phyloP scores from a whole-genome alignment of 352 stramenopile species.

The Phytophthora sp. region DNA sequence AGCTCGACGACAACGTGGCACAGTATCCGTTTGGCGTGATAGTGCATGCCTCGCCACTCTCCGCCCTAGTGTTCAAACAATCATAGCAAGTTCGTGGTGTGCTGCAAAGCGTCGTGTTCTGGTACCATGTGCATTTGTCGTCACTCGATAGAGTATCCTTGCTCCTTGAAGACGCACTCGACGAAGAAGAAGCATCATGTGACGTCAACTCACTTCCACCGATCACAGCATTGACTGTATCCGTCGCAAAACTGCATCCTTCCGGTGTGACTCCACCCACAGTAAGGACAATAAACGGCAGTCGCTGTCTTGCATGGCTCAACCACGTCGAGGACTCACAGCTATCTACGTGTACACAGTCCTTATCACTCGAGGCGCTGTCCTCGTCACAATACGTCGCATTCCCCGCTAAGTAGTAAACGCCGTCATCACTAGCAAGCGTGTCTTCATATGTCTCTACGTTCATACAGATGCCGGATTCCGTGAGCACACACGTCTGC shows the following conservation, averaged over 20 bases:
- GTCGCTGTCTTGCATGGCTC: constrained; percentile 24
- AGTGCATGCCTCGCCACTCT: constrained; percentile 37
- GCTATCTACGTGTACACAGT: constrained; percentile 46
- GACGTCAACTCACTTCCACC: not conserved
- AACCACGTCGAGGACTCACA: constrained; percentile 47
- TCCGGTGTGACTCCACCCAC: constrained; percentile 16
- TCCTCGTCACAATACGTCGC: constrained; percentile 18
- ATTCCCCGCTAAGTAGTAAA: constrained; percentile 26
- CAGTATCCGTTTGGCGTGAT: constrained; percentile 46
- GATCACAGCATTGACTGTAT: constrained; percentile 23
- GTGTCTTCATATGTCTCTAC: constrained; percentile 7
- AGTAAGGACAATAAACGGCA: constrained; percentile 24
- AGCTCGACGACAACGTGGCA: constrained; percentile 33
- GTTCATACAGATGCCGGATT: constrained; percentile 31
- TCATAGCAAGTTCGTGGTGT: constrained; percentile 45
- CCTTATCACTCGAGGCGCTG: constrained; percentile 4
- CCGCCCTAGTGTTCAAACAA: constrained; percentile 40
- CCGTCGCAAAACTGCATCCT: constrained; percentile 27
- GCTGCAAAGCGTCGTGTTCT: constrained; percentile 35
- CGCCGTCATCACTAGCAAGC: not conserved
- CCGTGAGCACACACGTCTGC: constrained; percentile 35
- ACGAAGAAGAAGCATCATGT: not conserved
- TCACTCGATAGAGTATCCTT: constrained; percentile 35
- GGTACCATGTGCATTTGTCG: constrained; percentile 48
- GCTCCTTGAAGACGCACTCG: constrained; percentile 12